A percentile compares a stretch with the other conserved stretches of the same genome.
These are phyloP conservation scores for Diaporthe velutina DNA, from an alignment of 2,329 filamentous ascomycete species.

Conservation along the genomic window DNA sequence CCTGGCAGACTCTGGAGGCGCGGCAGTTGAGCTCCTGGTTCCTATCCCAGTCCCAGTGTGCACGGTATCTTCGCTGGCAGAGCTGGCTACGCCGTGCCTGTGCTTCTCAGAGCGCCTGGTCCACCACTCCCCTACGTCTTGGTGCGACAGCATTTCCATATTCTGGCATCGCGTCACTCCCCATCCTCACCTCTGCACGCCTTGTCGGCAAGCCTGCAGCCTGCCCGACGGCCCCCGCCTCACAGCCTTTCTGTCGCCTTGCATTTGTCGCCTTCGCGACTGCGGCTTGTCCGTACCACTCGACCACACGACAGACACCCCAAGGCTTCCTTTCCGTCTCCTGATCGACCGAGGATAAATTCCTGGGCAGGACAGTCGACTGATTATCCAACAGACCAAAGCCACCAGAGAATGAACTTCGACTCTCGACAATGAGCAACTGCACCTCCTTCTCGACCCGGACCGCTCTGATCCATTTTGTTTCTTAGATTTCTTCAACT, in stretches of 20 bases:
- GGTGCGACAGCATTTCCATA: constrained; percentile 38
- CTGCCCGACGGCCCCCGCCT: constrained; percentile 35
- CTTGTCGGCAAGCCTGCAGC: constrained; percentile 32
- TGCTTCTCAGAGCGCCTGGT: constrained; percentile 31
- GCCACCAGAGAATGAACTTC: constrained; percentile 51
- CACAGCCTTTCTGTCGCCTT: constrained; percentile 32
- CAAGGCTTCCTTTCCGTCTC: constrained; percentile 15
- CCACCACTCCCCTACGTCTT: constrained; percentile 35
- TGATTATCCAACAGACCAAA: constrained; percentile 27
- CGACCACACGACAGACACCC: constrained; percentile 8
- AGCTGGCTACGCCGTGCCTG: constrained; percentile 34
- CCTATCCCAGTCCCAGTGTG: constrained; percentile 1
- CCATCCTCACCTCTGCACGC: constrained; percentile 31
- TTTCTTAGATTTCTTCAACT: constrained; percentile 61
- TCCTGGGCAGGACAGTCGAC: constrained; percentile 10
- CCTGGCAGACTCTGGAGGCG: constrained; percentile 22
- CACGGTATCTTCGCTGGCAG: constrained; percentile 27
- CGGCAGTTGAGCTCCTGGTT: constrained; percentile 7
- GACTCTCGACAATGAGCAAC: constrained; percentile 68
- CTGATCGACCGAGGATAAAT: constrained; percentile 25
- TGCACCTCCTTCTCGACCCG: constrained; percentile 62
- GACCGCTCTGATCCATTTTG: constrained; percentile 67
- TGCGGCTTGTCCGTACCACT: constrained; percentile 25
- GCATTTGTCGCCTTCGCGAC: constrained; percentile 22
- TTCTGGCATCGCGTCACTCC: constrained; percentile 32